Percentiles rank a stretch among this genome's conserved stretches.
Conservation (phyloP, 1,284 basidiomycete species). For the Singerocomus inundabilis region DNA sequence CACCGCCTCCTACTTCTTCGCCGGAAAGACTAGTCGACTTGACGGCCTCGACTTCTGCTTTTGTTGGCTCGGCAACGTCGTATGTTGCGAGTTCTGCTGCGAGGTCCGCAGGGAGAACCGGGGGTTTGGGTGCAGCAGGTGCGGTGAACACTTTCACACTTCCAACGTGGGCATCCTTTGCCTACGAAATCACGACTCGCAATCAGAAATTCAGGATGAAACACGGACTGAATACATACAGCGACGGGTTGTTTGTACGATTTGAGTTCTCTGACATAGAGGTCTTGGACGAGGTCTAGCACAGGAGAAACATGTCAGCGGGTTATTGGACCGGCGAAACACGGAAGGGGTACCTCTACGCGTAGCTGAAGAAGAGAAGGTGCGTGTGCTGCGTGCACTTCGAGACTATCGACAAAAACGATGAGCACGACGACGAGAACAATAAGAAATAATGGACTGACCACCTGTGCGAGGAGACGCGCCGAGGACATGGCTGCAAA, state of each 20-base stretch:
- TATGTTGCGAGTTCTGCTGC: conserved; percentile 82
- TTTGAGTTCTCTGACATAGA: conserved; percentile 90
- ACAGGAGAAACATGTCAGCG: not conserved
- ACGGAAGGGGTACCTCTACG: conserved; percentile 32
- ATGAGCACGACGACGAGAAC: conserved; percentile 11
- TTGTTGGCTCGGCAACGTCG: conserved; percentile 71
- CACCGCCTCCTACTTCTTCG: conserved; percentile 43
- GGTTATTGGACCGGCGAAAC: conserved; percentile 25
- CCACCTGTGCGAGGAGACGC: conserved; percentile 28
- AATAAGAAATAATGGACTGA: conserved; percentile 11
- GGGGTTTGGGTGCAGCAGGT: conserved; percentile 68
- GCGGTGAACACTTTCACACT: conserved; percentile 71
- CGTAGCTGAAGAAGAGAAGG: conserved; percentile 28
- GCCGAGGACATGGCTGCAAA: conserved; percentile 33
- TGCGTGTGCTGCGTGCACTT: conserved; percentile 23
- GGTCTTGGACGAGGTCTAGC: conserved; percentile 87
- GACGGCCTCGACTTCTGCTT: conserved; percentile 38
- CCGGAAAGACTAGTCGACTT: conserved; percentile 30
- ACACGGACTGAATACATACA: conserved; percentile 41
- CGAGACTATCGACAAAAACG: conserved; percentile 16
- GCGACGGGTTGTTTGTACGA: conserved; percentile 71
- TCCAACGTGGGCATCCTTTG: conserved; percentile 82
- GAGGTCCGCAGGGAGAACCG: conserved; percentile 73
- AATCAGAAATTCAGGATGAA: not conserved
- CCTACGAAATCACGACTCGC: conserved; percentile 41